Evolutionary conservation across 2,329 filamentous ascomycete genomes (phyloP).

Genomic region (Aspergillus aculeatinus): DNA sequence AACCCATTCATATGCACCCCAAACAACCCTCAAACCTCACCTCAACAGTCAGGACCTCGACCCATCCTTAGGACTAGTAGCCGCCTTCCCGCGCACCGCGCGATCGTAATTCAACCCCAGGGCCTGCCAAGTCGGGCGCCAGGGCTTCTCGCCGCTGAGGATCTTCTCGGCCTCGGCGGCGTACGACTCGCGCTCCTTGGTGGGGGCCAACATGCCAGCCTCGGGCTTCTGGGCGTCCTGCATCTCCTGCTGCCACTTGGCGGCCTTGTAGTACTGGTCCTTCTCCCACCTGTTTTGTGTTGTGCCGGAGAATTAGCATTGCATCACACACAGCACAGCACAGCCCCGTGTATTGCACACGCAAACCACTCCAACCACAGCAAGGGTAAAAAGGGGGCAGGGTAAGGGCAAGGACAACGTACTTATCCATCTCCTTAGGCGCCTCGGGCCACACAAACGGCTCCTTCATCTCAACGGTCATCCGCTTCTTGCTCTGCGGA

Average conservation of each 20-base stretch:
- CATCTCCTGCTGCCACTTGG: slow-evolving; percentile 48
- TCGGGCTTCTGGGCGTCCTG: slow-evolving; percentile 37
- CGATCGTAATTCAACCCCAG: slow-evolving; percentile 42
- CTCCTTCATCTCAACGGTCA: slow-evolving; percentile 86
- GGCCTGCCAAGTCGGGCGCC: slow-evolving; percentile 55
- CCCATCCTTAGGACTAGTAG: no score
- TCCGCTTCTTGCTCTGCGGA: slow-evolving; percentile 76
- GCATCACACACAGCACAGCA: background rate
- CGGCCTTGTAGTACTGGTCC: slow-evolving; percentile 55
- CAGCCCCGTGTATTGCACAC: no score
- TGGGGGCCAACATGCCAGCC: slow-evolving; percentile 34
- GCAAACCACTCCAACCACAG: background rate
- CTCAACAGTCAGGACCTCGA: background rate
- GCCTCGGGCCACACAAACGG: slow-evolving; percentile 84
- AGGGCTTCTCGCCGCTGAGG: slow-evolving; percentile 60
- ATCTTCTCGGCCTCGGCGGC: slow-evolving; percentile 63
- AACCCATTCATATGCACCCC: no score
- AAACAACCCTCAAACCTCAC: background rate
- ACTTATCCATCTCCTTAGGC: slow-evolving; percentile 62
- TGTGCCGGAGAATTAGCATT: background rate
- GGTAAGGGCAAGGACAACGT: slow-evolving; percentile 32
- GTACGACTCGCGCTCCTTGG: slow-evolving; percentile 48
- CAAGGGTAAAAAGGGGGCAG: background rate
- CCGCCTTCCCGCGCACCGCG: slow-evolving; percentile 14
- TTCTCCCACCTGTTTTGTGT: slow-evolving; percentile 57